Evolutionary conservation across 129 eudicot species (phyloP).

Genomic region (Solidago caesia): DNA sequence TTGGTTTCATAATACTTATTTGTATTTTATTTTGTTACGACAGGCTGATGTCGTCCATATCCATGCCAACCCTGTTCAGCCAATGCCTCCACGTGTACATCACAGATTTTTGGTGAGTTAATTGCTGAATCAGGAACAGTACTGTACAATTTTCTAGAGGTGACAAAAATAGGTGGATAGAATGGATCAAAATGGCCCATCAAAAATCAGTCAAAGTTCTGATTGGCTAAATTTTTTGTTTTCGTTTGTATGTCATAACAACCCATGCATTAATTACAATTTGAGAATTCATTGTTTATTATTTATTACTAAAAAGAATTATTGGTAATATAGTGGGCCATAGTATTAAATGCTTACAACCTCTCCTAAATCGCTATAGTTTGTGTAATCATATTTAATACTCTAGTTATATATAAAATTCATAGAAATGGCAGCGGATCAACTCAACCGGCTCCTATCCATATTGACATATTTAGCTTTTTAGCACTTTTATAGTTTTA

Average conservation of each 20-base stretch:
- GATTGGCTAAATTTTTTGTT: background rate
- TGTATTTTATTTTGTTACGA: conserved; percentile 21
- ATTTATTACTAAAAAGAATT: too few species aligned
- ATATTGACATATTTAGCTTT: too few species aligned
- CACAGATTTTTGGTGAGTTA: conserved; percentile 79
- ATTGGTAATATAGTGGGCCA: too few species aligned
- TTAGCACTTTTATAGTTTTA: too few species aligned
- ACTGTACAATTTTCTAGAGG: background rate
- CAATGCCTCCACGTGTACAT: conserved; percentile 79
- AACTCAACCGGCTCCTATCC: too few species aligned
- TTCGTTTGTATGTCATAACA: background rate
- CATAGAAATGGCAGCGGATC: too few species aligned
- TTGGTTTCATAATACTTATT: conserved; percentile 15
- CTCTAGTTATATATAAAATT: too few species aligned
- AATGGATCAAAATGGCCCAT: background rate
- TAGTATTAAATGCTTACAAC: too few species aligned
- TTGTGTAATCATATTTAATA: too few species aligned
- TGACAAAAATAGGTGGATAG: background rate
- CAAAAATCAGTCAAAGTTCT: background rate
- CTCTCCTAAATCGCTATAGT: too few species aligned
- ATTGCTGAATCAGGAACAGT: background rate
- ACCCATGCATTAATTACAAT: background rate
- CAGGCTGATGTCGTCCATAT: conserved; percentile 81
- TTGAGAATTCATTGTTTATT: too few species aligned
- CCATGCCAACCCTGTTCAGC: conserved; percentile 80